Conservation (phyloP, 148 eudicot species). For the Rhododendron ferrugineum region DNA sequence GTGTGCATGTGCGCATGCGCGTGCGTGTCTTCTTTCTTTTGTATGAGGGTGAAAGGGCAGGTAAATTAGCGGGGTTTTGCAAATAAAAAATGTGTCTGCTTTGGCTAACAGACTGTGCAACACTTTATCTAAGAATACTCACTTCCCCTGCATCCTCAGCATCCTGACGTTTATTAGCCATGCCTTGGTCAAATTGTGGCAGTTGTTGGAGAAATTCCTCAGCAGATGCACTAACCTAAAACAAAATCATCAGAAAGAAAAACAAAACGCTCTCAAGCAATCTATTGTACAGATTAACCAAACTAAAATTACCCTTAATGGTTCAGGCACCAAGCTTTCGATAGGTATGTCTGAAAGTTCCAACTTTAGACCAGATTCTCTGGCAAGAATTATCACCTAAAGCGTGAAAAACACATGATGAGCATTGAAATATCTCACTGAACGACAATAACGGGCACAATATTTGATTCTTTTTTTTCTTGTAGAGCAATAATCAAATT, state of each 20-base stretch:
- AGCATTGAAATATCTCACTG: not conserved
- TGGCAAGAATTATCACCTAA: conserved; percentile 92
- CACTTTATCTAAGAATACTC: conserved; percentile 12
- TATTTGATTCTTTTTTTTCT: not conserved
- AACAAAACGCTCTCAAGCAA: not conserved
- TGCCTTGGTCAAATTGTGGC: conserved; percentile 68
- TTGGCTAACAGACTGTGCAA: not conserved
- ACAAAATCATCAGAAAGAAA: conserved; percentile 9
- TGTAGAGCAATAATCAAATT: not conserved
- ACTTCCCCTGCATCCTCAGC: conserved; percentile 87
- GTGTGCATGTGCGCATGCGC: not conserved
- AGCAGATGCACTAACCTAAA: conserved; percentile 59
- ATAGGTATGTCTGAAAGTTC: conserved; percentile 89
- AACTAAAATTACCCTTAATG: conserved; percentile 49
- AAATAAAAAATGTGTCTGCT: not conserved
- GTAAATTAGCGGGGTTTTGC: not conserved
- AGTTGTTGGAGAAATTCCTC: conserved; percentile 74
- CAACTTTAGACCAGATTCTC: conserved; percentile 85
- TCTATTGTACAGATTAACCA: not conserved
- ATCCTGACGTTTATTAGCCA: conserved; percentile 54
- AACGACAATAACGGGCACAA: not conserved
- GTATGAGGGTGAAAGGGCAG: not conserved
- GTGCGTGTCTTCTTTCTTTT: not conserved
- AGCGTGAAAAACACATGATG: conserved; percentile 6
- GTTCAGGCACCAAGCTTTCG: conserved; percentile 84